Evolutionary conservation across 2,329 filamentous ascomycete species (phyloP).

Genomic region (Fusarium paranaense): DNA sequence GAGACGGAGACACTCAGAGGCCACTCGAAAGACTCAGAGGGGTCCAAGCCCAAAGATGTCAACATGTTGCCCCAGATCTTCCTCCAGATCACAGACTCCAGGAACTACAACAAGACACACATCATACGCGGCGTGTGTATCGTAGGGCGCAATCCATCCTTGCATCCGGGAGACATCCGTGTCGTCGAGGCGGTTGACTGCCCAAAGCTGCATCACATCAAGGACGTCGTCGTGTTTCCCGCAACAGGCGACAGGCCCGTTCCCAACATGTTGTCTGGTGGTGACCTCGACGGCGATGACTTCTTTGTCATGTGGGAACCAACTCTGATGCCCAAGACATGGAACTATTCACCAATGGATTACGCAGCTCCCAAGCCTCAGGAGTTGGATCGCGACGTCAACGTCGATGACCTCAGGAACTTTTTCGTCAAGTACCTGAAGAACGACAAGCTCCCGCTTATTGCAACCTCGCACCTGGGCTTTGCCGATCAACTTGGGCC

Average conservation of each 20-base stretch:
- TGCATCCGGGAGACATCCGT: constrained; percentile 92
- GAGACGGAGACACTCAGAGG: constrained; percentile 83
- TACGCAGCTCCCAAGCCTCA: constrained; percentile 71
- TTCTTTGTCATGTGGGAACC: constrained; percentile 94
- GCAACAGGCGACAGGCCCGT: constrained; percentile 85
- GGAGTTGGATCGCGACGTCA: constrained; percentile 71
- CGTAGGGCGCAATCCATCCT: constrained; percentile 90
- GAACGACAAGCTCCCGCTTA: constrained; percentile 82
- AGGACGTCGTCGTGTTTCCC: constrained; percentile 89
- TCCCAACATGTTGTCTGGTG: constrained; percentile 94
- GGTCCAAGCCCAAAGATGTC: constrained; percentile 55
- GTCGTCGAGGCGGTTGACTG: constrained; percentile 87
- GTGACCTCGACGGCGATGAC: constrained; percentile 95
- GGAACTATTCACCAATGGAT: constrained; percentile 83
- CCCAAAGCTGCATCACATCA: constrained; percentile 78
- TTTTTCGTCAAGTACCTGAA: constrained; percentile 97
- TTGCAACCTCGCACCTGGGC: constrained; percentile 86
- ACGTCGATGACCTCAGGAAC: constrained; percentile 77
- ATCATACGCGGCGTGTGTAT: constrained; percentile 83
- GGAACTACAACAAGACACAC: constrained; percentile 65
- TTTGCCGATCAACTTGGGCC: constrained; percentile 79
- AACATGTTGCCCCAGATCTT: constrained; percentile 85
- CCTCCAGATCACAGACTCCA: constrained; percentile 77
- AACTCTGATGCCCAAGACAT: constrained; percentile 74
- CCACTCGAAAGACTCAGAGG: constrained; percentile 65